These are phyloP conservation scores for Entomortierella beljakovae DNA, from an alignment of 192 early-diverging fungal genomes.

Conservation along the genomic window DNA sequence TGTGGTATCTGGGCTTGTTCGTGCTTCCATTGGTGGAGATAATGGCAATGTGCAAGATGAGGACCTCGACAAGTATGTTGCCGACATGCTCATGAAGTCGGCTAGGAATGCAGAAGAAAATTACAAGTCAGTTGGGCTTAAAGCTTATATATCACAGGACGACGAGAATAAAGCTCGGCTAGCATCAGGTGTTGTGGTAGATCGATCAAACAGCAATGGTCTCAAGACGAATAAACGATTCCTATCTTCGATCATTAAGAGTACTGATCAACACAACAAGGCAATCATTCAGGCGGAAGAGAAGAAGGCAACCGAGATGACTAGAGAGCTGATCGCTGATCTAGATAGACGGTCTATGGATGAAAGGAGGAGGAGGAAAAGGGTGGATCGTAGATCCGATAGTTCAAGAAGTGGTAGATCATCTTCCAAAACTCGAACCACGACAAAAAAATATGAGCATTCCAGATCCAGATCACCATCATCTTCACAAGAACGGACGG, in stretches of 20 bases:
- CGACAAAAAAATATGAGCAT: too few relatives aligned
- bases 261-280: slow-evolving; percentile 66
- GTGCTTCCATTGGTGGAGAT: slow-evolving; percentile 60
- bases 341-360: slow-evolving; percentile 17
- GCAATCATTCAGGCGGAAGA: slow-evolving; percentile 59
- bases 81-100: slow-evolving; percentile 62
- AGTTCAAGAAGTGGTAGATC: neutral
- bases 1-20: slow-evolving; percentile 56
- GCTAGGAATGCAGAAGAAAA: slow-evolving; percentile 51
- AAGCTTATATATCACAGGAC: slow-evolving; percentile 46
- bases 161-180: slow-evolving; percentile 30
- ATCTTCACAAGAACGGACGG: too few relatives aligned
- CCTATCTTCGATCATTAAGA: slow-evolving; percentile 64
- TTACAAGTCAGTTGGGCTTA: slow-evolving; percentile 55
- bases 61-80: slow-evolving; percentile 69
- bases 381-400: slow-evolving; percentile 15
- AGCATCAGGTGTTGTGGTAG: slow-evolving; percentile 7
- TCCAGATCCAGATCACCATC: too few relatives aligned
- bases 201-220: slow-evolving; percentile 52
- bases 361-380: neutral
- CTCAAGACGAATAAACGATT: slow-evolving; percentile 71
- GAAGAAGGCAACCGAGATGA: slow-evolving; percentile 54
- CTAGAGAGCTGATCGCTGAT: slow-evolving; percentile 36
- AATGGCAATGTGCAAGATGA: slow-evolving; percentile 50
- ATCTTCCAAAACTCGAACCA: slow-evolving; percentile 8